Base-by-base conservation (phyloP, 139 green algal genomes). In the Astrephomene gubernaculifera region DNA sequence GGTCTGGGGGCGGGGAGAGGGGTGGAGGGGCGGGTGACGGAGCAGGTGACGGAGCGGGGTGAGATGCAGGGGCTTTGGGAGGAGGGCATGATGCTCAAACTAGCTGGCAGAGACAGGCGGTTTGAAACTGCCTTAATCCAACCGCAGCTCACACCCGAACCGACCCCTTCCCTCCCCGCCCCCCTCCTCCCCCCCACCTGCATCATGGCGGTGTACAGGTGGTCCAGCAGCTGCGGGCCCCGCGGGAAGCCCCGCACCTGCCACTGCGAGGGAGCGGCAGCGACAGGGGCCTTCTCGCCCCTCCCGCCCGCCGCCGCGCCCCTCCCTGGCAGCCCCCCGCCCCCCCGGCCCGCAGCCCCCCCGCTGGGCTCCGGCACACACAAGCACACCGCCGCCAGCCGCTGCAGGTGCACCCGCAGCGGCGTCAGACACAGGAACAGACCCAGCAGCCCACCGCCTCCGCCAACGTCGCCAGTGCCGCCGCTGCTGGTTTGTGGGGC, bases 201-300 rank as follows among this genome's bases (percentile, higher is more conserved):
- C 39, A 83, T 12, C 6, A 83, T 60, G 12, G 76, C 60, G 41
- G 39, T n/a, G 76, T 83, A 72, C 76, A 83, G 29, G 21, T n/a
- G 27, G 44, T 83, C 76, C 76, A 83, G 60, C 29, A 83, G 76
- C 35, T 52, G 39, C 41, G 60, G 60, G 19, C 76, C 60, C 25
- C 65, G 60, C 39, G 76, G 60, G 41, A 83, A 83, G 76, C 76
- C 75, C 29, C 61, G 33, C 75, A 63, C 76, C 61, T 72, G 76
- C 76, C 76, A 83, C 76, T 73, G 76, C 76, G 76, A 83, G 60
- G 76, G 76, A 1, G 39, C 39, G 21, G 68, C 39, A 31, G 38
- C 68, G 36, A 12, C 65, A 44, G 36, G n/a, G 39, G 10, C 69
- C 29, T 25, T 6, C 35, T 36, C 49, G 17, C 49, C 31, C 14